These are phyloP conservation scores for Blastocladiella britannica DNA, from an alignment of 192 early-diverging fungal species.

Conservation along the genomic window DNA sequence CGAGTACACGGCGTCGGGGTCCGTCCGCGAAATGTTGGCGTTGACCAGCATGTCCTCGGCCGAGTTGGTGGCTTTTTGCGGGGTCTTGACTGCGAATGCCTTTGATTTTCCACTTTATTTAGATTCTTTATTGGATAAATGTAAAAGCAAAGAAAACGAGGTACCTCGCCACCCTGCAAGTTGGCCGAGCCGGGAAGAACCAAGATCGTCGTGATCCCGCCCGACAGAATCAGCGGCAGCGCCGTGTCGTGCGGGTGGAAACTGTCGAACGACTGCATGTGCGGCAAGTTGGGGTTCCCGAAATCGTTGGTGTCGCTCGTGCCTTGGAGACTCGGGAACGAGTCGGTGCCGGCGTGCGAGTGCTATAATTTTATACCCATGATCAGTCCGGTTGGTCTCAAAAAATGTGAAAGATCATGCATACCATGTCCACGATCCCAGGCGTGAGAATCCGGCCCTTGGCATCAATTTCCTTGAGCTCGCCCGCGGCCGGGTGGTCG, in stretches of 20 bases:
- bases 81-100: constrained; percentile 41
- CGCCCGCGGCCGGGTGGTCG: constrained; percentile 7
- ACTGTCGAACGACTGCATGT: constrained; percentile 40
- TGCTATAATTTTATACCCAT: constrained; percentile 6
- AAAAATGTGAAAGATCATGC: constrained; percentile 2
- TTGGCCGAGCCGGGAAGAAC: constrained; percentile 55
- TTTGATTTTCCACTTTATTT: background rate
- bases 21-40: background rate
- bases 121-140: background rate
- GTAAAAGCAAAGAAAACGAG: background rate
- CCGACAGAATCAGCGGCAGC: constrained; percentile 31
- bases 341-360: constrained; percentile 43
- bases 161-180: constrained; percentile 51
- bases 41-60: constrained; percentile 49
- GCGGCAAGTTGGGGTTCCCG: constrained; percentile 33
- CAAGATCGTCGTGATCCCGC: constrained; percentile 53
- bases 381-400: background rate
- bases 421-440: constrained; percentile 61
- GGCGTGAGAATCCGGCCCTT: constrained; percentile 47
- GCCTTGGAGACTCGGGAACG: constrained; percentile 34
- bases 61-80: constrained; percentile 22
- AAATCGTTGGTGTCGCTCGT: constrained; percentile 44
- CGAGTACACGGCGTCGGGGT: constrained; percentile 10
- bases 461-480: constrained; percentile 31
- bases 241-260: constrained; percentile 45